Conservation (phyloP, 2,329 filamentous ascomycete genomes). For the Ceratocystis diversiconidia region DNA sequence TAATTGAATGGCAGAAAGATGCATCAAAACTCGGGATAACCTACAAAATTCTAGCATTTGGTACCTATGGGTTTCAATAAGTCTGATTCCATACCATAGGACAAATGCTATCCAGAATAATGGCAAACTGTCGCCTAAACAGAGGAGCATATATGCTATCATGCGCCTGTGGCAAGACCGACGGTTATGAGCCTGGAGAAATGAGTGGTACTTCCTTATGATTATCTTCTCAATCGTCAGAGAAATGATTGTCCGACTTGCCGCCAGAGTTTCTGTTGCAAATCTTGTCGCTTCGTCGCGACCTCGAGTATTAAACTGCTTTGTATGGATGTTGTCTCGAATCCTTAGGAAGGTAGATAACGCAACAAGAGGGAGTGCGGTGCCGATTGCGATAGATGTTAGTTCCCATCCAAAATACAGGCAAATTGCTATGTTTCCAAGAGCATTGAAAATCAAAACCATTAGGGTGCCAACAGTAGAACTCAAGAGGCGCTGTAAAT, state of each 20-base stretch:
- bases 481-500: conserved; percentile 25
- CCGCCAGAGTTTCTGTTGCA: conserved; percentile 13
- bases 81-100: conserved; percentile 17
- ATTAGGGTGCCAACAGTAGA: conserved; percentile 24
- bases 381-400: conserved; percentile 27
- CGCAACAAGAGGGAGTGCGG: conserved; percentile 26
- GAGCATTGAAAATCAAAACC: conserved; percentile 23
- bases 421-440: conserved; percentile 24
- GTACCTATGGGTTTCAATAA: conserved; percentile 16
- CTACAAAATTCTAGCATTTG: conserved; percentile 18
- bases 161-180: conserved; percentile 8
- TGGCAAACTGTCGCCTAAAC: conserved; percentile 16
- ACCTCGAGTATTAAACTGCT: conserved; percentile 10
- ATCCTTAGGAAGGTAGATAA: conserved; percentile 37
- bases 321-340: conserved; percentile 14
- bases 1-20: neutral
- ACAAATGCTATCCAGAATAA: conserved; percentile 19
- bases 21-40: neutral
- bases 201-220: conserved; percentile 15
- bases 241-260: conserved; percentile 20
- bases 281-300: conserved; percentile 15
- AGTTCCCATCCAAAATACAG: conserved; percentile 28
- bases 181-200: conserved; percentile 14
- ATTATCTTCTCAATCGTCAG: conserved; percentile 24
- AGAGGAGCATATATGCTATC: conserved; percentile 12